These are phyloP conservation scores for Leccinum solheimii DNA, from an alignment of 1,284 basidiomycete genomes.

Conservation along the genomic window DNA sequence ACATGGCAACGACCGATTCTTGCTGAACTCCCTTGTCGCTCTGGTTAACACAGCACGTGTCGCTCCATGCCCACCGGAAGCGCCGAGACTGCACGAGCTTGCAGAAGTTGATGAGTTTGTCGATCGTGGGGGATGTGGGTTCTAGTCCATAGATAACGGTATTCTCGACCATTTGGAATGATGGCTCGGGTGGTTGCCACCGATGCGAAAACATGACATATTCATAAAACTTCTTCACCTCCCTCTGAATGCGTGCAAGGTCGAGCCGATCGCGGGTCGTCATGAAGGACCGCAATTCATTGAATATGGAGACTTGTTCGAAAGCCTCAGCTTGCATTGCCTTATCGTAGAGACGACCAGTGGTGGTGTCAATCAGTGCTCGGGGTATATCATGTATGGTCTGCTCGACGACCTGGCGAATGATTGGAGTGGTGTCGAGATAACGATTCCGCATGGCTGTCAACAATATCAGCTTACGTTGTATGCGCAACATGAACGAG, in stretches of 20 bases:
- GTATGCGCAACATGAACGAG: no score
- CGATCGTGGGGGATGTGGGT: background rate
- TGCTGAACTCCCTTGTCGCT: no score
- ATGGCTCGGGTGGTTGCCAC: background rate
- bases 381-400: no score
- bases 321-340: no score
- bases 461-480: no score
- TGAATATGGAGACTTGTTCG: no score
- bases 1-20: background rate
- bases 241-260: background rate
- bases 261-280: background rate
- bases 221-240: background rate
- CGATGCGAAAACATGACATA: background rate
- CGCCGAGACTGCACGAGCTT: background rate
- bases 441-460: no score
- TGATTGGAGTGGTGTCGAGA: no score
- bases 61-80: background rate
- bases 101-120: background rate
- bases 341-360: no score
- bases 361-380: no score
- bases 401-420: no score
- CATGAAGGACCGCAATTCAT: no score
- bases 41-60: background rate
- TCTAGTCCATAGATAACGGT: background rate
- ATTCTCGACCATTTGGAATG: background rate